Evolutionary conservation across 495 filamentous ascomycete species (phyloP), one percentile per base, ranked within the genome.

Genomic region (Tuber calosporum): DNA sequence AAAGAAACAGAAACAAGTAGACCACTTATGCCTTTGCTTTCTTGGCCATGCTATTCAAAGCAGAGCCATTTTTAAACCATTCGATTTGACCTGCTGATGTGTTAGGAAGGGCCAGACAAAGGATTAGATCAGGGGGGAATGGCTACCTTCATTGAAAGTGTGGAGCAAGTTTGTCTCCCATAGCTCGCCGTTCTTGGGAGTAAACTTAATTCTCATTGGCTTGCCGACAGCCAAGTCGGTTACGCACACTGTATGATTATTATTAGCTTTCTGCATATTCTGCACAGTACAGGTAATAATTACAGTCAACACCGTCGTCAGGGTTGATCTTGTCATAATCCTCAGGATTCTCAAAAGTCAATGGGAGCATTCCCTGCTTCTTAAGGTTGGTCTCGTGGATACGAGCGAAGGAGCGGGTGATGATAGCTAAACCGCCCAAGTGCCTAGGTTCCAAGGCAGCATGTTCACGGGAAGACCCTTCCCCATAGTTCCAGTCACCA

Each of bases 361-460:
- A 87, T 81, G 95, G 95, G 85, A 99, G 92, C 93, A 99, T 95
- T 86, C 95, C 95, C 88, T 99, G 95, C 90, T 99, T 99, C 92
- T 99, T 99, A 86, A 99, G 85, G 88, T 99, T 99, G 86, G 95
- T 99, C 87, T 99, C 95, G 88, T 99, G 95, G 83, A 99, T 99
- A 91, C 95, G 96, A 81, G 95, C 95, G 83, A 99, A 99, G 80
- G 88, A 91, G 82, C 92, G 90, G 83, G 91, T 94, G 84, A 99
- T 96, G 88, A 99, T 96, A 80, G 96, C 95, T 77, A 97, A 88
- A 83, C 93, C 95, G 77, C 95, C 95, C 72, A 99, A 91, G 86
- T 98, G 95, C 81, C 95, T 90, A 82, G 95, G 95, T 87, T 99
- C 96, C 58, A 99, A 89, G 82, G 95, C 95, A 73, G 95, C 95